phyloP scores from a whole-genome alignment of 345 rosid genomes.

The Brassica rapa region DNA sequence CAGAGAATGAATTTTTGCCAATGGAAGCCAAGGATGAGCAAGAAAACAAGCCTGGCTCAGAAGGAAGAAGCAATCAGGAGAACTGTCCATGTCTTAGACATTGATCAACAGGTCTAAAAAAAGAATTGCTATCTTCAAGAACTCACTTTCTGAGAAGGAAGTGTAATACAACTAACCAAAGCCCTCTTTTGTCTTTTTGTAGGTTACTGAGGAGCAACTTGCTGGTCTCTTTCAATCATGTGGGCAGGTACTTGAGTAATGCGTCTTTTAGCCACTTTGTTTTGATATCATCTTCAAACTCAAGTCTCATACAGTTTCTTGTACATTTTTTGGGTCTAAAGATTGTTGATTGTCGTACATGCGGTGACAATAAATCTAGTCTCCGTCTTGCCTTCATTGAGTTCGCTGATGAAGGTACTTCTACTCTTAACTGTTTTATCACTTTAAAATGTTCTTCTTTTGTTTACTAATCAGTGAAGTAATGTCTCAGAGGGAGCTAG shows the following conservation, averaged over 20 bases:
- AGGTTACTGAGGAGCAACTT: constrained; percentile 93
- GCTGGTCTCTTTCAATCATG: constrained; percentile 78
- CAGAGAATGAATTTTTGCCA: constrained; percentile 68
- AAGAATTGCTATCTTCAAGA: background rate
- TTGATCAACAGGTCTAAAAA: constrained; percentile 31
- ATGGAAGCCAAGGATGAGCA: constrained; percentile 63
- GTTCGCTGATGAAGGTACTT: constrained; percentile 58
- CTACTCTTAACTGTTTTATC: background rate
- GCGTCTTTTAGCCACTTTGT: constrained; percentile 9
- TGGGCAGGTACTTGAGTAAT: constrained; percentile 61
- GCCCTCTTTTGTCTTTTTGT: constrained; percentile 15
- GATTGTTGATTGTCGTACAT: constrained; percentile 92
- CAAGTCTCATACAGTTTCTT: background rate
- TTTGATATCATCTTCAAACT: background rate
- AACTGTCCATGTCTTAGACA: constrained; percentile 32
- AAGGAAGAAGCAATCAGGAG: constrained; percentile 16
- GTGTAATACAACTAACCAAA: background rate
- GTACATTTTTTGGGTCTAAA: background rate
- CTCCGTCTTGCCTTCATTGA: constrained; percentile 89
- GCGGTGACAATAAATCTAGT: constrained; percentile 56
- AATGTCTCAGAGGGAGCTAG: constrained; percentile 66
- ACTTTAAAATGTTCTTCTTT: background rate
- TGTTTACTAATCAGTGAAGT: constrained; percentile 27
- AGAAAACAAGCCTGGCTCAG: constrained; percentile 54
- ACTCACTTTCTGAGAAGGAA: background rate